These are phyloP conservation scores for Colletotrichum horii DNA, from an alignment of 2,329 filamentous ascomycete genomes.

Conservation along the genomic window DNA sequence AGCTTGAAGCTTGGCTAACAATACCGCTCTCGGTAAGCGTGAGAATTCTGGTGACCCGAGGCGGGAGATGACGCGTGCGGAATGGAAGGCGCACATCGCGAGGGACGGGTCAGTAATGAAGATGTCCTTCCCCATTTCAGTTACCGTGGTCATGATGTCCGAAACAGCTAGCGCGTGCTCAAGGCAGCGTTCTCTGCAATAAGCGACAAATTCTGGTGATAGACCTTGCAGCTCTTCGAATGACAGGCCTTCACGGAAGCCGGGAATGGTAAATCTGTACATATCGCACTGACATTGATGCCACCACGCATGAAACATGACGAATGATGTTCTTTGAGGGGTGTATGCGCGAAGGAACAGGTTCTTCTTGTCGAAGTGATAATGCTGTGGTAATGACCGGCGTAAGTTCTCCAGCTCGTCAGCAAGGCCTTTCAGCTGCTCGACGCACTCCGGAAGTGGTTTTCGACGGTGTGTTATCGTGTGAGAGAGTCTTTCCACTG, in stretches of 20 bases:
- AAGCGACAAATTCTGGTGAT: not conserved
- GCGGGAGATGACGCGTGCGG: constrained; percentile 9
- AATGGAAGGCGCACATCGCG: constrained; percentile 18
- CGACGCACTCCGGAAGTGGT: constrained; percentile 11
- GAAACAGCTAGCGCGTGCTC: constrained; percentile 11
- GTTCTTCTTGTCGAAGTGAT: constrained; percentile 20
- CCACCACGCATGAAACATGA: constrained; percentile 31
- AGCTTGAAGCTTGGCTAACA: not conserved
- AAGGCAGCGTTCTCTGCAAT: constrained; percentile 8
- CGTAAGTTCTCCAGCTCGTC: constrained; percentile 20
- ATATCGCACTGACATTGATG: constrained; percentile 29
- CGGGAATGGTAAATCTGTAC: constrained; percentile 26
- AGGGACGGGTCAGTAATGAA: constrained; percentile 13
- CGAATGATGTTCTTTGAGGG: constrained; percentile 23
- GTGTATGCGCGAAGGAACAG: constrained; percentile 26
- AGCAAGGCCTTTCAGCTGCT: not conserved
- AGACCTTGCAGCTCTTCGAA: not conserved
- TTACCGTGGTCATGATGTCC: not conserved
- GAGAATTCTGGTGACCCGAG: constrained; percentile 4
- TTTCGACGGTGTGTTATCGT: constrained; percentile 26
- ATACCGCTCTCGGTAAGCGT: not conserved
- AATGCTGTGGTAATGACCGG: constrained; percentile 10
- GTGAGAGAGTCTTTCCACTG: constrained; percentile 15
- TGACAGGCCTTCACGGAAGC: constrained; percentile 4
- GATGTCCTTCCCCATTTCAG: constrained; percentile 1